A percentile compares a stretch with the other conserved stretches of the same genome.
Evolutionary conservation across 768 basidiomycete genomes (phyloP).

Genomic region (Candolleomyces eurysporus): DNA sequence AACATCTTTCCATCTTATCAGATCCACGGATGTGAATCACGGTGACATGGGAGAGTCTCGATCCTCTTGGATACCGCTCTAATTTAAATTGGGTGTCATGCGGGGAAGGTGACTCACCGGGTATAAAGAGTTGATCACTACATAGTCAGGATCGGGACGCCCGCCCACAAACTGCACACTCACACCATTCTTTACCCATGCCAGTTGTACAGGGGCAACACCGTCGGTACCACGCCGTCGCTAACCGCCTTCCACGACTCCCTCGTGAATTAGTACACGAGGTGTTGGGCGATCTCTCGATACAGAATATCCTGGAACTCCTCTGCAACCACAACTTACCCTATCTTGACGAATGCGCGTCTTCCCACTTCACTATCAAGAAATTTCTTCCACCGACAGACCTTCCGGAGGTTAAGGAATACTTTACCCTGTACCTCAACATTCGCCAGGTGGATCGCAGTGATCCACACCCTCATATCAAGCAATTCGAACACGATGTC

Average conservation of each 20-base stretch:
- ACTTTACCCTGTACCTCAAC: constrained; percentile 19
- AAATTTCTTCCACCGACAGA: constrained; percentile 9
- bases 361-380: constrained; percentile 14
- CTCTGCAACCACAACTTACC: constrained; percentile 18
- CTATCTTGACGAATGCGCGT: constrained; percentile 23
- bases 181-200: neutral
- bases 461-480: constrained; percentile 10
- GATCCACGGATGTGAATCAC: no score
- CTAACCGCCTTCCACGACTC: constrained; percentile 16
- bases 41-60: no score
- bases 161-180: neutral
- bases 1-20: no score
- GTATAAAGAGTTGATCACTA: no score
- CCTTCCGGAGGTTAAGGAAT: constrained; percentile 15
- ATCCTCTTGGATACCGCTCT: no score
- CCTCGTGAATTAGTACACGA: constrained; percentile 26
- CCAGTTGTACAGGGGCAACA: neutral
- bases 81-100: no score
- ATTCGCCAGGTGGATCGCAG: constrained; percentile 9
- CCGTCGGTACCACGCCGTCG: constrained; percentile 14
- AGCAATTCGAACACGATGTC: constrained; percentile 8
- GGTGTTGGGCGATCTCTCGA: constrained; percentile 23
- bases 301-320: constrained; percentile 23
- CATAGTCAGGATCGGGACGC: no score
- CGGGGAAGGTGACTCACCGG: no score